Evolutionary conservation across 2,329 filamentous ascomycete genomes (phyloP), one percentile per base, ranked within the genome.

Genomic region (Fusarium longipes): DNA sequence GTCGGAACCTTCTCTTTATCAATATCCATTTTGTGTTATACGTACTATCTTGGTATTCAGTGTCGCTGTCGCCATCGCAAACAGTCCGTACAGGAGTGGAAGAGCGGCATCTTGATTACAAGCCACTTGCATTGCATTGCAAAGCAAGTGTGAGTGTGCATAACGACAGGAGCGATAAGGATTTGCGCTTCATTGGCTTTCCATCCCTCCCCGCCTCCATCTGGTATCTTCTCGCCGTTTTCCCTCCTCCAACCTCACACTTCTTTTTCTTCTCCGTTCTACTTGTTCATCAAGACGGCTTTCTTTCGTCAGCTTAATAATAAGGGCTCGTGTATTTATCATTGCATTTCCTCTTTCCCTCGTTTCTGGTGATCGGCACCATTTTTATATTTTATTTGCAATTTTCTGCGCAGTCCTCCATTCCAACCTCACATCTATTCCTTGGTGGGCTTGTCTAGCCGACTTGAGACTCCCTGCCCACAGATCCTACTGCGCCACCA

Each of bases 401-500:
- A 36, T 38, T 57, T 33, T 17, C 54, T 64, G 52, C 40, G 40
- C 63, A 57, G 29, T 53, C 64, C 49, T 63, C 66, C 61, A 51
- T 59, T 59, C 56, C 61, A 54, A 60, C n/a, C 36, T 42, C 53
- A 33, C 38, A 42, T 27, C 33, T 24, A 25, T 38, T 38, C 43
- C 53, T 51, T 45, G 50, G 60, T 68, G 52, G 51, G 27, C 60
- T 68, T 56, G 59, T 65, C 57, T 57, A 65, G 52, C 48, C 57
- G 57, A 35, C 65, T 35, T 27, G 48, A 66, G 56, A 54, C 54
- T 50, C 40, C 15, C 58, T 64, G 22, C 39, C 15, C 59, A 64
- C 63, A 52, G 52, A 69, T 66, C 65, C 40, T 45, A 63, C 57
- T 67, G 66, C 66, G 66, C 66, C 67, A 69, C 67, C 45, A 53